phyloP scores from a whole-genome alignment of 106 monocot genomes.

The Dioscorea zingiberensis region DNA sequence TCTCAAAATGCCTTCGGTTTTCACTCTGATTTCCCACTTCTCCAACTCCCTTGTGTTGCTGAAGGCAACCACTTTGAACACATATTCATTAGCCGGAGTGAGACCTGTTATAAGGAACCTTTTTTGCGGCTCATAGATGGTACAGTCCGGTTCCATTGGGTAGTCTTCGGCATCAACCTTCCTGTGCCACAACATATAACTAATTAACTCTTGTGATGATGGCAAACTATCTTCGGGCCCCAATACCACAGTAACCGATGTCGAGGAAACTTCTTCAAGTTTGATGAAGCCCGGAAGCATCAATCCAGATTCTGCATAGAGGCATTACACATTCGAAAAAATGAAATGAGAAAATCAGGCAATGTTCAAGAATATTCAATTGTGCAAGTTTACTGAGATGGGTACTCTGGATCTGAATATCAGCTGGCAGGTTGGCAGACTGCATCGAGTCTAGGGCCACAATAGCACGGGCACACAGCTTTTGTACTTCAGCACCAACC shows the following conservation, averaged over 20 bases:
- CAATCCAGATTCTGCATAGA: slow-evolving; percentile 15
- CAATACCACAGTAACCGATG: slow-evolving; percentile 32
- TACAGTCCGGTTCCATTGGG: slow-evolving; percentile 22
- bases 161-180: slow-evolving; percentile 24
- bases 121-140: slow-evolving; percentile 18
- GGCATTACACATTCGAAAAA: too few species aligned
- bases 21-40: slow-evolving; percentile 35
- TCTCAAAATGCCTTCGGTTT: slow-evolving; percentile 11
- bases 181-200: slow-evolving; percentile 42
- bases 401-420: slow-evolving; percentile 3
- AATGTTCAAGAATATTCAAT: too few species aligned
- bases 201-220: slow-evolving; percentile 17
- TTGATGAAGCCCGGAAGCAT: slow-evolving; percentile 22
- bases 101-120: slow-evolving; percentile 27
- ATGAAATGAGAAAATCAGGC: too few species aligned
- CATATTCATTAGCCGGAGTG: slow-evolving; percentile 31
- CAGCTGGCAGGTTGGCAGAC: slow-evolving; percentile 1
- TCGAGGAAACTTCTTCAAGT: slow-evolving; percentile 39
- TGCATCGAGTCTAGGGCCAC: slow-evolving; percentile 19
- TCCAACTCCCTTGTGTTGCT: slow-evolving; percentile 27
- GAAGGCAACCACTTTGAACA: slow-evolving; percentile 31
- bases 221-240: slow-evolving; percentile 8
- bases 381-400: neutral
- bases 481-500: slow-evolving; percentile 52
- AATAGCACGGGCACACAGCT: slow-evolving; percentile 33